A percentile compares a stretch with the other conserved stretches of the same genome.
Conservation (phyloP, 148 eudicot genomes). For the Rhododendron williamsianum region DNA sequence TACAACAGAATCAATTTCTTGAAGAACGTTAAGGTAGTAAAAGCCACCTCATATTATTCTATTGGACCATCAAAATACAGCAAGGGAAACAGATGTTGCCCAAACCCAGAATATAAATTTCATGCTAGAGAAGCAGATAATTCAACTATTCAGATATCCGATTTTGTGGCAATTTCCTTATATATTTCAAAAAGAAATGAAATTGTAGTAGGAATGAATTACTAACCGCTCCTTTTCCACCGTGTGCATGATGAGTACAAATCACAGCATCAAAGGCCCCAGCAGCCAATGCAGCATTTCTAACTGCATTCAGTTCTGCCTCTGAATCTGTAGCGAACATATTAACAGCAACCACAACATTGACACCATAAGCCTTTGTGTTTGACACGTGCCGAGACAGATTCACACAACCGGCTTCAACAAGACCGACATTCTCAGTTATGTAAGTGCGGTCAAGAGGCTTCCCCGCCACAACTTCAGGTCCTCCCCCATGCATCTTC, state of each 20-base stretch:
- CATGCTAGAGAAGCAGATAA: background rate
- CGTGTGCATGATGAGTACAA: conserved; percentile 97
- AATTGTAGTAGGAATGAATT: background rate
- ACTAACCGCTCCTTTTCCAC: conserved; percentile 99
- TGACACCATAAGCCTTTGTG: conserved; percentile 87
- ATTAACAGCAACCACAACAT: conserved; percentile 95
- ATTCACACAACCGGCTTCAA: conserved; percentile 92
- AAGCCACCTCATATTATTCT: background rate
- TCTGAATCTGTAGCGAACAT: conserved; percentile 85
- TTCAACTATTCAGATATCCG: background rate
- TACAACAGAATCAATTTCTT: conserved; percentile 1
- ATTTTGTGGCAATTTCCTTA: background rate
- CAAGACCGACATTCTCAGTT: conserved; percentile 86
- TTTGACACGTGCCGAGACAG: conserved; percentile 83
- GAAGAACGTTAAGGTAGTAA: background rate
- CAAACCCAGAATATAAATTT: background rate
- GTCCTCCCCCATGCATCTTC: conserved; percentile 99
- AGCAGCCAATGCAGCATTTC: conserved; percentile 63
- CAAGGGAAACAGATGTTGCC: background rate
- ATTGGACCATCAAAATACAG: background rate
- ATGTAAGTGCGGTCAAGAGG: conserved; percentile 83
- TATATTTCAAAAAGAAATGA: background rate
- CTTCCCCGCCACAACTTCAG: conserved; percentile 86
- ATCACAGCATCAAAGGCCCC: conserved; percentile 99
- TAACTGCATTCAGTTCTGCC: conserved; percentile 84